Evolutionary conservation across 2,329 filamentous ascomycete genomes (phyloP), one percentile per base, ranked within the genome.

Genomic region (Aspergillus sp.): DNA sequence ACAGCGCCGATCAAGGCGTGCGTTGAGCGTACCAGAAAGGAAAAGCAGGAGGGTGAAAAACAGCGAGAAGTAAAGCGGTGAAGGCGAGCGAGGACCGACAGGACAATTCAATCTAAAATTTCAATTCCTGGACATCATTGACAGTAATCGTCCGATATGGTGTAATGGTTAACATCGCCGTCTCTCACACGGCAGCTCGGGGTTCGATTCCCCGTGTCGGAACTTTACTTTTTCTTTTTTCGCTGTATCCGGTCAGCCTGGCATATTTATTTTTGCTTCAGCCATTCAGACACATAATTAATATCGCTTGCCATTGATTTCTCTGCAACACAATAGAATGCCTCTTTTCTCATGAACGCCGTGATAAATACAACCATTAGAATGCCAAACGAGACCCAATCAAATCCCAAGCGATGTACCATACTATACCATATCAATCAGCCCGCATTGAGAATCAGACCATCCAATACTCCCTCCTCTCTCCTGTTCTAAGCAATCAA

Each of bases 131-230:
- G 3, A 19, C 3, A 3, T 19, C 2, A 3, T 19, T 3, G 3
- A 19, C 17, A 19, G 17, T 3, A 19, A 3, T 17, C 7, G 43
- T 51, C 49, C 49, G 49, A 46, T 51, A 35, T 51, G 47, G 49
- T 51, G 49, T 51, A 51, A 49, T 49, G 49, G 49, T 38, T 49
- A 51, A 49, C 49, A 51, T 51, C 47, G 47, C 47, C 42, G 49
- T 46, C 49, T 51, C 48, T 51, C 49, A 51, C 49, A 46, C 49
- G 42, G 47, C 47, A 51, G 49, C 47, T 49, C 49, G 49, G 49
- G 49, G 49, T 51, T 51, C 49, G 49, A 51, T 51, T 51, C 49
- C 49, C 49, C 49, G 49, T 37, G 49, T 46, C 49, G 49, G 49
- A 51, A 50, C 30, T 43, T 33, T n/a, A n/a, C n/a, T n/a, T 37